Base-by-base conservation (phyloP, 129 eudicot genomes). In the Artemisia annua region DNA sequence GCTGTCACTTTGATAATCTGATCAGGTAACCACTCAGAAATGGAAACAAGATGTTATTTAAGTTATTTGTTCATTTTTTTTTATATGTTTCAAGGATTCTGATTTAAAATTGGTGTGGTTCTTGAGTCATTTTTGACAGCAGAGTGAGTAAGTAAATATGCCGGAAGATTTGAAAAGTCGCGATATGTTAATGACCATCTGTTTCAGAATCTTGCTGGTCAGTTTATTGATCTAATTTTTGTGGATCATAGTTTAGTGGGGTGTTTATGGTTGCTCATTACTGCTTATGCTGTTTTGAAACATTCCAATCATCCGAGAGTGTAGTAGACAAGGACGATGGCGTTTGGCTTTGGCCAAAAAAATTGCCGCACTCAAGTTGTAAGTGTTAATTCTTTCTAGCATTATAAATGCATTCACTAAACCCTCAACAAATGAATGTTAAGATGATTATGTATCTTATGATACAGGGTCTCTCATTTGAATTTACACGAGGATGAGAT, bases 311-410 rank as follows among this genome's bases (percentile, higher is more conserved):
- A 20, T 20, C 22, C 22, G 22, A 20, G 22, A 20, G 22, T 20
- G 22, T 20, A 20, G 22, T 20, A 20, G 22, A 20, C 22, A 20
- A 20, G 22, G 22, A 20, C 22, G 22, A 20, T 20, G 22, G 22
- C 1, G 22, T 20, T 20, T 83, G 77, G 93, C 85, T 44, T 78
- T 94, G 77, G 92, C 95, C 48, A 86, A 86, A 79, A 97, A 94
- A 79, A 87, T 90, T 69, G 98, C 93, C 26, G 81, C 88, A 44
- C 63, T 84, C 62, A 94, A 90, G 74, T 77, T 90, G 98, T 94
- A 73, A 78, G 93, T 74, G 44, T 17, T 35, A 11, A 60, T 26
- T 30, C 20, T 46, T 10, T 72, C 12, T 70, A 62, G 44, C 7
- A 8, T 14, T 60, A 81, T 8, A 35, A 11, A 11, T 8, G 7